Evolutionary conservation across 768 basidiomycete genomes (phyloP).

Genomic region (Trametes cingulata): DNA sequence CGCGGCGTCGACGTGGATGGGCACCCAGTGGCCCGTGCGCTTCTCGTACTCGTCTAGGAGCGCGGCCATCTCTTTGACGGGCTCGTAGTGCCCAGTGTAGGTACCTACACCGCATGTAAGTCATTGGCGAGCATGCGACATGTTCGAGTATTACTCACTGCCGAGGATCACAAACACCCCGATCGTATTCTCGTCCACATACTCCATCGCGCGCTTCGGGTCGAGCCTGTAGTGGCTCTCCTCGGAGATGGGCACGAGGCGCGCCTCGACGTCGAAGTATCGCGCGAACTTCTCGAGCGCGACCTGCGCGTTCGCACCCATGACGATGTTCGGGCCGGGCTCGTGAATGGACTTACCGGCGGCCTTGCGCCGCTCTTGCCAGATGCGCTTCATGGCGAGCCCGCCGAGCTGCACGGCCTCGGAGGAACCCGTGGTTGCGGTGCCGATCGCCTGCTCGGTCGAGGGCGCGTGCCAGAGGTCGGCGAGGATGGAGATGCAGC

Average conservation of each 20-base stretch:
- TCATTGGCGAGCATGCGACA: background rate
- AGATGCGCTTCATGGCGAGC: constrained; percentile 68
- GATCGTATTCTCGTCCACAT: constrained; percentile 72
- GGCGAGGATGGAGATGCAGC: constrained; percentile 57
- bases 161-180: constrained; percentile 64
- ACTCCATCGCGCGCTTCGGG: constrained; percentile 61
- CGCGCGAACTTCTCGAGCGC: constrained; percentile 72
- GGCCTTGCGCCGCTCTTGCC: constrained; percentile 68
- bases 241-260: constrained; percentile 62
- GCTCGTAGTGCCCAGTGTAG: constrained; percentile 64
- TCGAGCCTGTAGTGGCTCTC: constrained; percentile 80
- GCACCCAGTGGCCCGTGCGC: constrained; percentile 43
- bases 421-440: constrained; percentile 69
- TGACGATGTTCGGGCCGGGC: constrained; percentile 64
- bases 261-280: constrained; percentile 65
- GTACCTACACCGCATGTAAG: constrained; percentile 29
- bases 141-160: constrained; percentile 34
- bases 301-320: constrained; percentile 71
- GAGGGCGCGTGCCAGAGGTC: constrained; percentile 69
- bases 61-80: constrained; percentile 82
- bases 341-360: constrained; percentile 66
- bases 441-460: constrained; percentile 56
- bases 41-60: constrained; percentile 61
- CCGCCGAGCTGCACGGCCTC: constrained; percentile 77
- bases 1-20: constrained; percentile 53